These are phyloP conservation scores for Boletus vermiculosoides DNA, from an alignment of 768 basidiomycete genomes.

Conservation along the genomic window DNA sequence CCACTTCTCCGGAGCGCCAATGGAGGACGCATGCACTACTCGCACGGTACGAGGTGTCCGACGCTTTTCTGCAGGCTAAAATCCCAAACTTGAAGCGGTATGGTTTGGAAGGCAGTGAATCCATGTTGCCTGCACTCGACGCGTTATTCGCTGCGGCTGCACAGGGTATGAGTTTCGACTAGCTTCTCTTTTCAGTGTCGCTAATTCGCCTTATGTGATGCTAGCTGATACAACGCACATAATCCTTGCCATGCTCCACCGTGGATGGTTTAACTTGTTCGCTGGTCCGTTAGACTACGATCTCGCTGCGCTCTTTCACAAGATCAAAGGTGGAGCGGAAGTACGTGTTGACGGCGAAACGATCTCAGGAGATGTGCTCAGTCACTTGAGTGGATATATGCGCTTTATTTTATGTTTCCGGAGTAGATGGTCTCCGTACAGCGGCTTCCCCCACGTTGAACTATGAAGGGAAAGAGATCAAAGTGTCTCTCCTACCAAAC, in stretches of 20 bases:
- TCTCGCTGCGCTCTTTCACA: slow-evolving; percentile 74
- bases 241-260: slow-evolving; percentile 83
- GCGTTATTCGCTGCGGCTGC: slow-evolving; percentile 69
- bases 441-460: slow-evolving; percentile 63
- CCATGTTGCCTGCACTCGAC: slow-evolving; percentile 88
- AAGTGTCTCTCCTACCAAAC: slow-evolving; percentile 77
- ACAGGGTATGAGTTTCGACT: slow-evolving; percentile 39
- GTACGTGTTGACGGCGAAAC: slow-evolving; percentile 56
- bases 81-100: slow-evolving; percentile 89
- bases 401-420: not conserved
- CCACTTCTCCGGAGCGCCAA: slow-evolving; percentile 40
- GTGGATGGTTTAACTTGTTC: slow-evolving; percentile 83
- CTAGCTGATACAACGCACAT: slow-evolving; percentile 67
- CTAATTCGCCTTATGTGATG: not conserved
- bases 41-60: slow-evolving; percentile 75
- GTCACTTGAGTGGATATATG: slow-evolving; percentile 63
- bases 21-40: slow-evolving; percentile 66
- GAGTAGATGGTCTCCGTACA: slow-evolving; percentile 20
- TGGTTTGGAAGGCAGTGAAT: slow-evolving; percentile 90
- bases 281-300: slow-evolving; percentile 71
- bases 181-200: not conserved
- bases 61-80: slow-evolving; percentile 81
- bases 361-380: slow-evolving; percentile 82
- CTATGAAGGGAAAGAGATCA: slow-evolving; percentile 52
- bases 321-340: slow-evolving; percentile 80